phyloP scores from a whole-genome alignment of 2,329 filamentous ascomycete genomes.

The Sarocladium strictum region DNA sequence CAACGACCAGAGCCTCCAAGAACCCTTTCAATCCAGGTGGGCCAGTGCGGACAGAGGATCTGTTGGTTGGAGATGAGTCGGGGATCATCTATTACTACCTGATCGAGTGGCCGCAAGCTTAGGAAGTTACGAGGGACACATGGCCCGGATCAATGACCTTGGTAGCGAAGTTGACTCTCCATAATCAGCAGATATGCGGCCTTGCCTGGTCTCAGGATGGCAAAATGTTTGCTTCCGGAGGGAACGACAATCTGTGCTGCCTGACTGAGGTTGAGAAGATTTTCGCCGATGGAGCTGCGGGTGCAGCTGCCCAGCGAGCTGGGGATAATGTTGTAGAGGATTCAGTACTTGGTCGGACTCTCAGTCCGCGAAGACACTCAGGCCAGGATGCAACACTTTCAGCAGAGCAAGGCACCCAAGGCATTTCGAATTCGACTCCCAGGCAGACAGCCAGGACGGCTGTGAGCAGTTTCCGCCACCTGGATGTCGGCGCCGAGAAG shows the following conservation, averaged over 20 bases:
- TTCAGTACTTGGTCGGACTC: background rate
- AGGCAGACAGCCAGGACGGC: conserved; percentile 23
- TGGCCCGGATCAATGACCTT: conserved; percentile 78
- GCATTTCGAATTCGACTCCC: conserved; percentile 15
- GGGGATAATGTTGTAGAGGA: conserved; percentile 6
- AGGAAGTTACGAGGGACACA: conserved; percentile 55
- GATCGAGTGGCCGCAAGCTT: conserved; percentile 72
- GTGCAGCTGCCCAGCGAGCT: background rate
- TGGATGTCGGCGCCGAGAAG: conserved; percentile 53
- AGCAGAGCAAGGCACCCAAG: conserved; percentile 6
- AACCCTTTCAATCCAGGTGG: conserved; percentile 40
- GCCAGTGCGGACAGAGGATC: conserved; percentile 66
- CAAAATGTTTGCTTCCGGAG: conserved; percentile 74
- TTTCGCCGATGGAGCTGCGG: conserved; percentile 21
- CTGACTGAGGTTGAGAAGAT: conserved; percentile 68
- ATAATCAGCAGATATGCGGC: conserved; percentile 87
- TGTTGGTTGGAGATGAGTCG: conserved; percentile 78
- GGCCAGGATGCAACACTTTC: background rate
- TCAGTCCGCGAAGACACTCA: background rate
- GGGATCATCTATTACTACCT: conserved; percentile 85
- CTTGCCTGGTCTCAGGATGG: conserved; percentile 81
- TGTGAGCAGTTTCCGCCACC: conserved; percentile 34
- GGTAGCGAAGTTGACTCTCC: conserved; percentile 68
- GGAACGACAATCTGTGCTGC: conserved; percentile 86
- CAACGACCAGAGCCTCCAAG: conserved; percentile 44